Conservation (phyloP, 176 grass and related monocot genomes). For the maize (Zea mays) region DNA sequence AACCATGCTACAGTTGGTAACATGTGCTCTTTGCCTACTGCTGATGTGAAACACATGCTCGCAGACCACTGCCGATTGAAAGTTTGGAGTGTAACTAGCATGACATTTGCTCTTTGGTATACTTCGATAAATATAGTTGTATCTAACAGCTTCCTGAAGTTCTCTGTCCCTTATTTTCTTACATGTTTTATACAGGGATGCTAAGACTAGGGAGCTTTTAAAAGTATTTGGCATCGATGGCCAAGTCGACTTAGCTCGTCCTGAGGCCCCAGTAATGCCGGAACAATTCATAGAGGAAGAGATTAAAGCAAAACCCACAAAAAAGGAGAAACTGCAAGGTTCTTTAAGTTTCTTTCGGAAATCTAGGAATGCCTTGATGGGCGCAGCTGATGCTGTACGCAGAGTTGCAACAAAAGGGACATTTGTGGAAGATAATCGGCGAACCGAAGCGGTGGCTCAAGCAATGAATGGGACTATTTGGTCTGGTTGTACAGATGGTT, state of each 20-base stretch:
- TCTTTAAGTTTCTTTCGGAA: slow-evolving; percentile 76
- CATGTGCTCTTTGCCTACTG: slow-evolving; percentile 64
- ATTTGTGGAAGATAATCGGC: slow-evolving; percentile 75
- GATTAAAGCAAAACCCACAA: slow-evolving; percentile 75
- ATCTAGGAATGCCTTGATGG: slow-evolving; percentile 87
- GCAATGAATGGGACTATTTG: slow-evolving; percentile 79
- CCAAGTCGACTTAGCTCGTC: slow-evolving; percentile 57
- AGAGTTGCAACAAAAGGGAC: slow-evolving; percentile 83
- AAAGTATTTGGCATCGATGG: slow-evolving; percentile 90
- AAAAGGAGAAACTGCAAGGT: slow-evolving; percentile 75
- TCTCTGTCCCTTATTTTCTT: not conserved
- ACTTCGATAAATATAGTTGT: slow-evolving; percentile 31
- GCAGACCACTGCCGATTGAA: slow-evolving; percentile 64
- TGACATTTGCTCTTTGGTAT: slow-evolving; percentile 87
- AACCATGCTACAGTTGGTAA: slow-evolving; percentile 66
- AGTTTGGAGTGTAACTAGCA: slow-evolving; percentile 79
- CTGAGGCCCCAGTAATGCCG: slow-evolving; percentile 55
- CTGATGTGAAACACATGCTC: slow-evolving; percentile 74
- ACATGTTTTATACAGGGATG: slow-evolving; percentile 68
- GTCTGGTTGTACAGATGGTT: slow-evolving; percentile 93
- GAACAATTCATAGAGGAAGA: slow-evolving; percentile 84
- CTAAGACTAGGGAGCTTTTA: slow-evolving; percentile 74
- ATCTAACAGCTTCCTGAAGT: slow-evolving; percentile 5
- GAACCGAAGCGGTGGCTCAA: slow-evolving; percentile 65
- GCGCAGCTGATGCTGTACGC: slow-evolving; percentile 77